Conservation (phyloP, 164 flowering plant species). For the Pachysandra terminalis region DNA sequence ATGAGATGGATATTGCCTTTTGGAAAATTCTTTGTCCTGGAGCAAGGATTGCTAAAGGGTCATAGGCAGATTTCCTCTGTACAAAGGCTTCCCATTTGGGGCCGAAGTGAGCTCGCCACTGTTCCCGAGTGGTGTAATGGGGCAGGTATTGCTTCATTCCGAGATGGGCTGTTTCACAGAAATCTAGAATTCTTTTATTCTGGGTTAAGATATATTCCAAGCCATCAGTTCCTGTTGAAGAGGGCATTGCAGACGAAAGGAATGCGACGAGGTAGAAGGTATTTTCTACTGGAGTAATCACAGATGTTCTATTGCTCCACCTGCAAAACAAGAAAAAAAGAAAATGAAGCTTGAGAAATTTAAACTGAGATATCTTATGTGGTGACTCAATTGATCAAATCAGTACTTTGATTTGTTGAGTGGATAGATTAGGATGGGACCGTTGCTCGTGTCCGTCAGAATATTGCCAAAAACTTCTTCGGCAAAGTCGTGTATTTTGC, state of each 20-base stretch:
- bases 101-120: constrained; percentile 83
- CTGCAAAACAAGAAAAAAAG: constrained; percentile 34
- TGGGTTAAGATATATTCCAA: constrained; percentile 45
- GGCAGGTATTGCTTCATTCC: constrained; percentile 83
- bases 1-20: constrained; percentile 30
- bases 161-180: constrained; percentile 38
- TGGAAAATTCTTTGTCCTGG: constrained; percentile 89
- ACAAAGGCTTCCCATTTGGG: constrained; percentile 60
- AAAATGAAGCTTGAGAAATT: neutral
- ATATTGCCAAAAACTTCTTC: constrained; percentile 74
- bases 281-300: constrained; percentile 81
- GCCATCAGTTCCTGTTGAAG: constrained; percentile 50
- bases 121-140: constrained; percentile 54
- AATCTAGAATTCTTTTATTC: constrained; percentile 57
- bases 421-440: constrained; percentile 91
- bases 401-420: constrained; percentile 72
- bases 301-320: constrained; percentile 74
- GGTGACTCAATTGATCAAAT: neutral
- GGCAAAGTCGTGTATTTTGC: constrained; percentile 58
- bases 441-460: constrained; percentile 59
- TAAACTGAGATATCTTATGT: neutral
- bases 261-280: constrained; percentile 74
- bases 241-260: constrained; percentile 68
- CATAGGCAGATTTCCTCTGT: constrained; percentile 63
- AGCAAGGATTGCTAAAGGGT: constrained; percentile 81